A percentile compares a stretch with the other conserved stretches of the same genome.
phyloP scores from a whole-genome alignment of 495 filamentous ascomycete species.

The Parathielavia appendiculata region DNA sequence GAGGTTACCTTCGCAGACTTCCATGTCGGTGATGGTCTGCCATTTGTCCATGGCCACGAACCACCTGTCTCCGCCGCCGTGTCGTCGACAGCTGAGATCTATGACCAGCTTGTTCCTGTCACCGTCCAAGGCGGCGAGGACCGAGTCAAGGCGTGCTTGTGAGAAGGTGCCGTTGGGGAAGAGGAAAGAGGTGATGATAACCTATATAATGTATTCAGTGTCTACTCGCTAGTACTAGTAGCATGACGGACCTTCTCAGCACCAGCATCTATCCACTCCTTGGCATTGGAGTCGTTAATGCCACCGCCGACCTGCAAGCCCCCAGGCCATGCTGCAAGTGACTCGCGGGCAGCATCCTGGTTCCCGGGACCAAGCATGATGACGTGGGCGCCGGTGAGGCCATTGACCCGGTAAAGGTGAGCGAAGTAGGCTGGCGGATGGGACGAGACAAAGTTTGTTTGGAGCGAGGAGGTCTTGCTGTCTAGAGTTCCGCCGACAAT shows the following conservation, averaged over 20 bases:
- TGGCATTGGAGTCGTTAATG: conserved; percentile 78
- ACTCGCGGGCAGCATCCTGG: conserved; percentile 69
- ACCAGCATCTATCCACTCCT: conserved; percentile 77
- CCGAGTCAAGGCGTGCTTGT: conserved; percentile 60
- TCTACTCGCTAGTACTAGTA: too few species aligned
- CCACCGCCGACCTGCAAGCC: conserved; percentile 87
- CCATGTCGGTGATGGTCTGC: conserved; percentile 95
- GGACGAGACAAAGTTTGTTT: conserved; percentile 85
- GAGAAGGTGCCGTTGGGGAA: conserved; percentile 83
- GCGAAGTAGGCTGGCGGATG: conserved; percentile 78
- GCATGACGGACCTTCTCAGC: conserved; percentile 92
- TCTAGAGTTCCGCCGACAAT: conserved; percentile 92
- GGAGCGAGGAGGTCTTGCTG: conserved; percentile 57
- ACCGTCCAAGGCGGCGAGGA: conserved; percentile 63
- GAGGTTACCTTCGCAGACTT: conserved; percentile 69
- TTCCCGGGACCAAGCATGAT: conserved; percentile 94
- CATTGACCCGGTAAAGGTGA: conserved; percentile 66
- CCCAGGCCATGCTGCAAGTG: conserved; percentile 68
- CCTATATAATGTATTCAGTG: too few species aligned
- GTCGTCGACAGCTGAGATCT: conserved; percentile 81
- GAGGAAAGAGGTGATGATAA: conserved; percentile 75
- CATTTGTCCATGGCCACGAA: conserved; percentile 97
- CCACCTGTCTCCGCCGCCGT: conserved; percentile 66
- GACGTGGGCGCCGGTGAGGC: conserved; percentile 76
- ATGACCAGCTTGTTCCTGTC: conserved; percentile 82